Percentiles rank a stretch among this genome's conserved stretches.
These are phyloP conservation scores for Aureobasidium sp. DNA, from an alignment of 2,329 filamentous ascomycete species.

Conservation along the genomic window DNA sequence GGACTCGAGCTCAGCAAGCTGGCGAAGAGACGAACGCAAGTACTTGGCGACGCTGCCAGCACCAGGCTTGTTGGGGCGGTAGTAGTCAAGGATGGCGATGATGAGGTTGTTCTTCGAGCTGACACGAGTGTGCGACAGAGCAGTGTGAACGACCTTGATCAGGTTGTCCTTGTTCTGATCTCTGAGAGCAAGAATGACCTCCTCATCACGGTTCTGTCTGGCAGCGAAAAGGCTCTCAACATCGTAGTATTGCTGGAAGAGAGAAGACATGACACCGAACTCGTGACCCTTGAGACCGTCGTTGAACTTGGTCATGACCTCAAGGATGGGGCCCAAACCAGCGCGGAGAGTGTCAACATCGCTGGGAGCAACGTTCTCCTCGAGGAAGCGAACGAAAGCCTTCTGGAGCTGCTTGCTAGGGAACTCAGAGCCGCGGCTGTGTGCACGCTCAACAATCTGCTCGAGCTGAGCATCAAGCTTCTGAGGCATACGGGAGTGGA, in stretches of 20 bases:
- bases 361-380: constrained; percentile 67
- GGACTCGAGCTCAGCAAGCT: constrained; percentile 84
- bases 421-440: constrained; percentile 74
- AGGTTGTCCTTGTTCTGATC: constrained; percentile 96
- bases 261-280: constrained; percentile 68
- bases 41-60: constrained; percentile 83
- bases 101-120: constrained; percentile 90
- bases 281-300: constrained; percentile 91
- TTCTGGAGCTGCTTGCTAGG: constrained; percentile 82
- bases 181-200: constrained; percentile 85
- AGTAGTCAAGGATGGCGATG: constrained; percentile 85
- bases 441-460: constrained; percentile 79
- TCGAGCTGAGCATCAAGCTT: constrained; percentile 79
- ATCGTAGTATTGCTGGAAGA: constrained; percentile 75
- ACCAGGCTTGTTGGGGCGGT: constrained; percentile 88
- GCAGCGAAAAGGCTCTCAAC: constrained; percentile 85
- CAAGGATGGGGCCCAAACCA: constrained; percentile 66
- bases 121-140: constrained; percentile 88
- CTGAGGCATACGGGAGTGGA: constrained; percentile 95
- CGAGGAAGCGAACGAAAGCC: constrained; percentile 78
- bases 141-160: constrained; percentile 73
- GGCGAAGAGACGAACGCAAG: constrained; percentile 73
- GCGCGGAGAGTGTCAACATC: constrained; percentile 69
- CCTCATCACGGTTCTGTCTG: constrained; percentile 79
- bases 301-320: constrained; percentile 70